Evolutionary conservation across 2,329 filamentous ascomycete species (phyloP).

Genomic region (Sporothrix pseudoabietina): DNA sequence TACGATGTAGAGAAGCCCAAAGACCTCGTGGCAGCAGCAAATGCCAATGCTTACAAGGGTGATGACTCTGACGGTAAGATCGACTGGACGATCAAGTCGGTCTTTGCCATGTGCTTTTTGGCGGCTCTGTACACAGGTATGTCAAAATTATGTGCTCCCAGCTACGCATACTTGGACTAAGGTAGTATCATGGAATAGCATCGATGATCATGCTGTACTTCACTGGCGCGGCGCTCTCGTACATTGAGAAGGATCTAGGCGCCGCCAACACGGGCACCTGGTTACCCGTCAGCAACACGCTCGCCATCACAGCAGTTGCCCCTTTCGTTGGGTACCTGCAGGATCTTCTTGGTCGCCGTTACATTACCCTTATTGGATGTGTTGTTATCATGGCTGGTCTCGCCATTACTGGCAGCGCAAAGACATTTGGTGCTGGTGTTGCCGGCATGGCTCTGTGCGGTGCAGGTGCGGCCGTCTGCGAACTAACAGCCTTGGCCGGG

Average conservation of each 20-base stretch:
- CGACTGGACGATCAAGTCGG: conserved; percentile 4
- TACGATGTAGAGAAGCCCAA: background rate
- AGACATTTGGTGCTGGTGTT: background rate
- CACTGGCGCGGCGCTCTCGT: background rate
- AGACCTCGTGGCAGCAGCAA: background rate
- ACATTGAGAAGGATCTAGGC: conserved; percentile 1
- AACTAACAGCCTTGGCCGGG: background rate
- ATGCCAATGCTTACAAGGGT: background rate
- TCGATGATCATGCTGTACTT: conserved; percentile 15
- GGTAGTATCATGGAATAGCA: background rate
- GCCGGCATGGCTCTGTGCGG: conserved; percentile 1
- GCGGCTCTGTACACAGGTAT: background rate
- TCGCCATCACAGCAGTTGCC: background rate
- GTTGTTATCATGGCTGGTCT: background rate
- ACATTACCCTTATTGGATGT: background rate
- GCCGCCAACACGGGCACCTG: background rate
- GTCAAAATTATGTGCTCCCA: background rate
- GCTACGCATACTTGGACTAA: background rate
- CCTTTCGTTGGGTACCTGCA: background rate
- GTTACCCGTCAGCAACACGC: background rate
- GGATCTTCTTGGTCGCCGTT: background rate
- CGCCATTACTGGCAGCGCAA: background rate
- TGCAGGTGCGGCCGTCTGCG: background rate
- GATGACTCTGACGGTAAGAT: conserved; percentile 8
- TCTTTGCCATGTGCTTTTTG: conserved; percentile 1